A percentile compares a stretch with the other conserved stretches of the same genome.
These are phyloP conservation scores for Phytophthora megakarya DNA, from an alignment of 352 stramenopile genomes.

Conservation along the genomic window DNA sequence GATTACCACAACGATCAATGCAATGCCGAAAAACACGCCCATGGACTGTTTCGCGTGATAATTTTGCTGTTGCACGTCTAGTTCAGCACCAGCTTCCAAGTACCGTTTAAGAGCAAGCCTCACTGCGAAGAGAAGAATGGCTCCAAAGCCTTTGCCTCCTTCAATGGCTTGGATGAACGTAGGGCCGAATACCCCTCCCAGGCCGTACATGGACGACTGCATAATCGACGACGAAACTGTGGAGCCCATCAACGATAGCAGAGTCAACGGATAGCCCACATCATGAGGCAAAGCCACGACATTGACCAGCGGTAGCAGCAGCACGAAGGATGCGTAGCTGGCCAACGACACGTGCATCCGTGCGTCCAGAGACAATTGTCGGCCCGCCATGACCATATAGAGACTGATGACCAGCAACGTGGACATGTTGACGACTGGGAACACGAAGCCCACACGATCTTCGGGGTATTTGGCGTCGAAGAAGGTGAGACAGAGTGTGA, in stretches of 20 bases:
- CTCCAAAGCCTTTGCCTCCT: slow-evolving; percentile 76
- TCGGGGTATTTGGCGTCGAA: slow-evolving; percentile 68
- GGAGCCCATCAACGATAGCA: slow-evolving; percentile 65
- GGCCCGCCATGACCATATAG: slow-evolving; percentile 80
- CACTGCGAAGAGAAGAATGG: slow-evolving; percentile 71
- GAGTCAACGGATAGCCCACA: slow-evolving; percentile 59
- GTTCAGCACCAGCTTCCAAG: slow-evolving; percentile 28
- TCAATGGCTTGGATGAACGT: slow-evolving; percentile 82
- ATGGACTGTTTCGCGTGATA: slow-evolving; percentile 48
- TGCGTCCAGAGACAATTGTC: slow-evolving; percentile 59
- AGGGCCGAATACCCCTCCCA: slow-evolving; percentile 79
- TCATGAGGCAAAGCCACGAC: slow-evolving; percentile 51
- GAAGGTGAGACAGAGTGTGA: slow-evolving; percentile 79
- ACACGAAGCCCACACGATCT: slow-evolving; percentile 76
- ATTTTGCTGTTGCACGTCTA: slow-evolving; percentile 14
- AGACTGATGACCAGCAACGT: slow-evolving; percentile 76
- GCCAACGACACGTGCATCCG: slow-evolving; percentile 64
- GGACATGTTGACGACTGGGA: slow-evolving; percentile 87
- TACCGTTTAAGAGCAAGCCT: slow-evolving; percentile 66
- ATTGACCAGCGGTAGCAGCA: slow-evolving; percentile 66
- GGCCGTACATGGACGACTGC: slow-evolving; percentile 72
- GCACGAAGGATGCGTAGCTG: slow-evolving; percentile 56
- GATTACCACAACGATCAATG: slow-evolving; percentile 54
- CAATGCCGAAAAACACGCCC: slow-evolving; percentile 69
- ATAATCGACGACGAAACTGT: slow-evolving; percentile 73